Evolutionary conservation across 495 filamentous ascomycete genomes (phyloP).

Genomic region (Collariella sp.): DNA sequence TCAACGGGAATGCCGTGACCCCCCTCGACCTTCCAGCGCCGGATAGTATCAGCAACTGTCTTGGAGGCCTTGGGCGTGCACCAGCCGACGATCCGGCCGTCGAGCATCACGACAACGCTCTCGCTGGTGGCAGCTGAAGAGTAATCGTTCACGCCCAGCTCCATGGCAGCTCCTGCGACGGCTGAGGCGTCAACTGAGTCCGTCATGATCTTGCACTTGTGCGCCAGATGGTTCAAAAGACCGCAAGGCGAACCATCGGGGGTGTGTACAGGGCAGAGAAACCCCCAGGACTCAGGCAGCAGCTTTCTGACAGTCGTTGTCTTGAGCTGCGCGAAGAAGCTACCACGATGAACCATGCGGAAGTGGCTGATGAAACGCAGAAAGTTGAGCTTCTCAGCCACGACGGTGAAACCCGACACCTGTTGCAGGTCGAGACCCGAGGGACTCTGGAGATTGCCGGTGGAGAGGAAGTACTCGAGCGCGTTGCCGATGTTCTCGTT

Average conservation of each 20-base stretch:
- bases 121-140: conserved; percentile 69
- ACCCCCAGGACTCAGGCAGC: conserved; percentile 93
- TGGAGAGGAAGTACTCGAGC: conserved; percentile 92
- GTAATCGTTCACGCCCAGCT: conserved; percentile 64
- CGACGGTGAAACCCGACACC: conserved; percentile 86
- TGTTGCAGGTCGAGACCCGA: conserved; percentile 92
- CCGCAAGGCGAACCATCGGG: conserved; percentile 94
- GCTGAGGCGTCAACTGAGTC: conserved; percentile 58
- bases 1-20: conserved; percentile 72
- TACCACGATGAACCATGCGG: conserved; percentile 97
- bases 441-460: conserved; percentile 83
- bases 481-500: conserved; percentile 82
- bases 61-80: conserved; percentile 75
- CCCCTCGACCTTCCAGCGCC: conserved; percentile 93
- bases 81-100: conserved; percentile 84
- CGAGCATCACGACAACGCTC: conserved; percentile 78
- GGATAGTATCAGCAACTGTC: conserved; percentile 69
- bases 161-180: conserved; percentile 60
- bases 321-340: conserved; percentile 95
- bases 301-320: conserved; percentile 94
- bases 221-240: conserved; percentile 87
- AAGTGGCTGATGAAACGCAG: conserved; percentile 98
- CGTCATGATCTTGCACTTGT: conserved; percentile 88
- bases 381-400: conserved; percentile 99
- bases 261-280: conserved; percentile 94